Percentiles rank a stretch among this genome's conserved stretches.
phyloP scores from a whole-genome alignment of 148 eudicot genomes.

The Rhododendron simsii region DNA sequence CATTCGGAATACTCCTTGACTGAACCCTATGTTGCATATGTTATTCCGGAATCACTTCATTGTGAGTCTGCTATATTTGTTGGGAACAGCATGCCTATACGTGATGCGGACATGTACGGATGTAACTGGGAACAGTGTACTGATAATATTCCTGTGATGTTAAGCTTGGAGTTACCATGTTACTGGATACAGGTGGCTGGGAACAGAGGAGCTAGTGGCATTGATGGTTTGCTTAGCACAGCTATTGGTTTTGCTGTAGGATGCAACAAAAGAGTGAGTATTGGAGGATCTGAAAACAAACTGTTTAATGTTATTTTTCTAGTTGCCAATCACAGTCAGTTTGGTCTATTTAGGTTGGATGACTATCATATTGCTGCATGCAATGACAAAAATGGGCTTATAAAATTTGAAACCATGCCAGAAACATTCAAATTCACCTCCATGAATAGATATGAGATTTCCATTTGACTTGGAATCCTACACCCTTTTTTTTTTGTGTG shows the following conservation, averaged over 20 bases:
- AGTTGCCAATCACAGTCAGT: background rate
- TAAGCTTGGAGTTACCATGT: slow-evolving; percentile 45
- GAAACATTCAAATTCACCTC: background rate
- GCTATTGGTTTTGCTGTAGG: slow-evolving; percentile 91
- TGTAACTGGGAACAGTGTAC: slow-evolving; percentile 31
- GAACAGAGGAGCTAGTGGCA: slow-evolving; percentile 98
- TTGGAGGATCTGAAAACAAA: background rate
- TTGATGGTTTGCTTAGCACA: slow-evolving; percentile 95
- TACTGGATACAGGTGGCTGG: slow-evolving; percentile 62
- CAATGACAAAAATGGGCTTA: background rate
- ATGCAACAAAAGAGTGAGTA: slow-evolving; percentile 77
- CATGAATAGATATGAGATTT: background rate
- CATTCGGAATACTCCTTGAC: slow-evolving; percentile 6
- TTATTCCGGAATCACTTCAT: slow-evolving; percentile 45
- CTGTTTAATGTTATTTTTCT: background rate
- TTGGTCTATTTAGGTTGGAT: background rate
- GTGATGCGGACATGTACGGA: slow-evolving; percentile 91
- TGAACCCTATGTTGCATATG: slow-evolving; percentile 16
- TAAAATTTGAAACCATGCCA: background rate
- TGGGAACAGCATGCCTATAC: slow-evolving; percentile 96
- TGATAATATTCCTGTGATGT: slow-evolving; percentile 20
- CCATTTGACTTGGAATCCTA: background rate
- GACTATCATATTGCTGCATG: background rate
- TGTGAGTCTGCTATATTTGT: slow-evolving; percentile 72
- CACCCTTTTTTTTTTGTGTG: too few relatives aligned